These are phyloP conservation scores for Astrothelium subdiscretum DNA, from an alignment of 495 filamentous ascomycete species.

Conservation along the genomic window DNA sequence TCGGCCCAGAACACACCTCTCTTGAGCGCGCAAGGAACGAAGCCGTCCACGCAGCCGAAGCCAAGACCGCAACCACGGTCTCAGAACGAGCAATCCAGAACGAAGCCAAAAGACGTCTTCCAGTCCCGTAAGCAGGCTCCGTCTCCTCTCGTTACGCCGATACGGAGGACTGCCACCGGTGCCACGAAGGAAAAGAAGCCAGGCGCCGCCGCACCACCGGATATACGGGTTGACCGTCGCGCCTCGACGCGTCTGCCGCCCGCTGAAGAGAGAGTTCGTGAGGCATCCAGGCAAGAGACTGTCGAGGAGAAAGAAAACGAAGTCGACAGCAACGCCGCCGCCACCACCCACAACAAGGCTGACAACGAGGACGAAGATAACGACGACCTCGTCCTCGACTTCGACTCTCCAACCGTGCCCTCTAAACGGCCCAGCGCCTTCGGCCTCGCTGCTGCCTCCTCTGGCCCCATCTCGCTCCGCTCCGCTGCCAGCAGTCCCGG, in stretches of 20 bases:
- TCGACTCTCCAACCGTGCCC: conserved; percentile 1
- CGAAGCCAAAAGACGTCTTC: neutral
- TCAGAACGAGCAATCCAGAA: neutral
- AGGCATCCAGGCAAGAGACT: neutral
- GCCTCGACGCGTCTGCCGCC: neutral
- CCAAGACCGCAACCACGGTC: conserved; percentile 2
- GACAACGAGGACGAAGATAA: neutral
- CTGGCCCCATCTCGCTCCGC: conserved; percentile 5
- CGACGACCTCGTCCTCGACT: conserved; percentile 3
- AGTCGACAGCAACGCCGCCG: neutral
- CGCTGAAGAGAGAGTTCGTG: neutral
- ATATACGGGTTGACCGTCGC: neutral
- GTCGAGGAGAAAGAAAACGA: neutral
- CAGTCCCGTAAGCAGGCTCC: neutral
- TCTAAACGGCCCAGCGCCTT: neutral
- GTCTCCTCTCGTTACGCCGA: neutral
- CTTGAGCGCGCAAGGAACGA: neutral
- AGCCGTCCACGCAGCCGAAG: neutral
- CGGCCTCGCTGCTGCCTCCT: neutral
- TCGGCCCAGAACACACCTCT: conserved; percentile 1
- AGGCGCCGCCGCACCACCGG: neutral
- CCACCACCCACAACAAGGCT: neutral
- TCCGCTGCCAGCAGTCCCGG: conserved; percentile 6
- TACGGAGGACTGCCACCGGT: neutral
- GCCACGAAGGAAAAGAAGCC: neutral